These are phyloP conservation scores for Cryomyces antarcticus DNA, from an alignment of 495 filamentous ascomycete species.

Conservation along the genomic window DNA sequence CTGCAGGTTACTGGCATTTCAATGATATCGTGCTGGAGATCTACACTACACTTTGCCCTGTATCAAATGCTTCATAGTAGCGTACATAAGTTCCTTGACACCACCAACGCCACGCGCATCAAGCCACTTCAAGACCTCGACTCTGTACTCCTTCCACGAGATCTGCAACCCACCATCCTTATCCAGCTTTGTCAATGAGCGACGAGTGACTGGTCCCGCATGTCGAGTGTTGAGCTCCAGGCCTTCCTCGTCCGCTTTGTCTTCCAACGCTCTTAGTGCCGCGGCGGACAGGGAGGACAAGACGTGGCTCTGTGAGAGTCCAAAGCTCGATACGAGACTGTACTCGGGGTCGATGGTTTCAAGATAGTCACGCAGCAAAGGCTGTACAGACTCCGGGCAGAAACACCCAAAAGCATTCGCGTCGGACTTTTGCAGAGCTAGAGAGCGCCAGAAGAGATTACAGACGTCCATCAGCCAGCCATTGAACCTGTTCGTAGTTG, in stretches of 20 bases:
- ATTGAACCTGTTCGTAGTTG: constrained; percentile 54
- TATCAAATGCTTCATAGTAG: constrained; percentile 58
- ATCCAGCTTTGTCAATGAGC: constrained; percentile 37
- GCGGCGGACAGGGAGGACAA: constrained; percentile 45
- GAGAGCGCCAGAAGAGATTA: constrained; percentile 66
- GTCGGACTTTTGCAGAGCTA: constrained; percentile 48
- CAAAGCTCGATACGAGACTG: constrained; percentile 36
- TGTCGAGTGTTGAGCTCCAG: constrained; percentile 32
- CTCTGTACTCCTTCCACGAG: constrained; percentile 52
- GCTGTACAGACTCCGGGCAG: constrained; percentile 28
- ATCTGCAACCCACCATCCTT: constrained; percentile 49
- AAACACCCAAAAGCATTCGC: constrained; percentile 53
- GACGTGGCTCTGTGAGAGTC: constrained; percentile 45
- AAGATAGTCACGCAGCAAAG: constrained; percentile 28
- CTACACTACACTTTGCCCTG: neutral
- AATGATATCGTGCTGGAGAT: too few species aligned
- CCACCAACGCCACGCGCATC: constrained; percentile 44
- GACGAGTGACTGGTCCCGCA: constrained; percentile 58
- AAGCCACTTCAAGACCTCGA: constrained; percentile 52
- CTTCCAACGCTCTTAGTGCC: constrained; percentile 47
- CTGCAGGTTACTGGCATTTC: too few species aligned
- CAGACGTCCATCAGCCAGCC: constrained; percentile 78
- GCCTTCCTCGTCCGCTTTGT: constrained; percentile 20
- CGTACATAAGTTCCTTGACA: constrained; percentile 55
- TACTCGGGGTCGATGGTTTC: constrained; percentile 22